Evolutionary conservation across 176 grass and related monocot species (phyloP).

Genomic region (Carex littledalei): DNA sequence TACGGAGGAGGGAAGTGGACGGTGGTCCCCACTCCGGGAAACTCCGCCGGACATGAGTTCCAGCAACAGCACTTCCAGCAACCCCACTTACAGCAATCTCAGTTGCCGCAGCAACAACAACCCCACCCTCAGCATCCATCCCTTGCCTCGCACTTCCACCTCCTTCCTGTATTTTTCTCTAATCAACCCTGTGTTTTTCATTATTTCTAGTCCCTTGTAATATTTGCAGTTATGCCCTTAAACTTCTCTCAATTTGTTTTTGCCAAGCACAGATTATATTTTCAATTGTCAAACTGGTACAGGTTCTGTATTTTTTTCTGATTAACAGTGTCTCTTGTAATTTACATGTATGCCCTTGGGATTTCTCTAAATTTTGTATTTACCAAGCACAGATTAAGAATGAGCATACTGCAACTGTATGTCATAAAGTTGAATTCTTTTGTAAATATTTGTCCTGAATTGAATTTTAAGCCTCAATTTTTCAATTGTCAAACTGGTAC

Average conservation of each 20-base stretch:
- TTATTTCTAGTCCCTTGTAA: not conserved
- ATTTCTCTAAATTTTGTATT: too few relatives aligned
- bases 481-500: not conserved
- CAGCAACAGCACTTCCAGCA: constrained; percentile 1
- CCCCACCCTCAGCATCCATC: constrained; percentile 25
- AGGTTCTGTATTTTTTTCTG: too few relatives aligned
- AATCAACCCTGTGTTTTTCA: not conserved
- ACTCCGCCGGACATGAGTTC: not conserved
- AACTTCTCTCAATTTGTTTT: not conserved
- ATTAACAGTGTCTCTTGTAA: too few relatives aligned
- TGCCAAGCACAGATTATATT: too few relatives aligned
- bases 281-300: too few relatives aligned
- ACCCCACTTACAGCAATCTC: not conserved
- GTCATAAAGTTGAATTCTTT: too few relatives aligned
- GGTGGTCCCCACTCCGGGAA: constrained; percentile 15
- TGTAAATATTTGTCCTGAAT: too few relatives aligned
- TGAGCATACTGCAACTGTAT: too few relatives aligned
- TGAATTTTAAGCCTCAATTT: too few relatives aligned
- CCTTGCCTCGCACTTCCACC: constrained; percentile 35
- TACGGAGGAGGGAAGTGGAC: constrained; percentile 20
- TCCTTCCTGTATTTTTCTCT: constrained; percentile 13
- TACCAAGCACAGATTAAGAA: too few relatives aligned
- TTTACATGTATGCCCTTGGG: too few relatives aligned
- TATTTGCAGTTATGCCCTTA: not conserved
- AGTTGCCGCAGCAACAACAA: not conserved